These are phyloP conservation scores for Crucibulum laeve DNA, from an alignment of 768 basidiomycete species.

Conservation along the genomic window DNA sequence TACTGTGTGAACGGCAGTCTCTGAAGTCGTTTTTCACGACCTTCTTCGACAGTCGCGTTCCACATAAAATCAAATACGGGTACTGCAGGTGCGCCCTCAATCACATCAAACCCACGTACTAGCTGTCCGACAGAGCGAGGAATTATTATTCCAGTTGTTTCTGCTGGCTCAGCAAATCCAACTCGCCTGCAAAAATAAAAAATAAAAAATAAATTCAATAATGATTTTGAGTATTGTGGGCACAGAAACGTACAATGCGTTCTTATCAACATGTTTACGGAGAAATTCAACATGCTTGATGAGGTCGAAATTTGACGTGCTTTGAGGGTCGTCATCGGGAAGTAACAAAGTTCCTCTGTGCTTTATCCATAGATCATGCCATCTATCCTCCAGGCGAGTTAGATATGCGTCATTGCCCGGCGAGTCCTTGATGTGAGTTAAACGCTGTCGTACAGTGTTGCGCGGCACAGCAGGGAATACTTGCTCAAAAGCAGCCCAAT, in stretches of 20 bases:
- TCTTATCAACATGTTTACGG: slow-evolving; percentile 79
- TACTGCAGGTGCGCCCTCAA: slow-evolving; percentile 32
- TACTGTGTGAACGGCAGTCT: slow-evolving; percentile 49
- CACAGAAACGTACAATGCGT: slow-evolving; percentile 59
- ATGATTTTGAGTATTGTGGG: background rate
- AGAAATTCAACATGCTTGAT: slow-evolving; percentile 78
- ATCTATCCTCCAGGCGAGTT: slow-evolving; percentile 74
- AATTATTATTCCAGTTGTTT: slow-evolving; percentile 29
- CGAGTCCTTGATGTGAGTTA: slow-evolving; percentile 54
- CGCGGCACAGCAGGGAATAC: slow-evolving; percentile 76
- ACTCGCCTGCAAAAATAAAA: slow-evolving; percentile 45
- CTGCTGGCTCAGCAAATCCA: slow-evolving; percentile 47
- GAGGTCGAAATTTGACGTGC: slow-evolving; percentile 75
- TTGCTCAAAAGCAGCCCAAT: slow-evolving; percentile 71
- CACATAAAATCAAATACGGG: slow-evolving; percentile 74
- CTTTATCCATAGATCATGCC: slow-evolving; percentile 74
- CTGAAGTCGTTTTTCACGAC: slow-evolving; percentile 65
- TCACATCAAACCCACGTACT: slow-evolving; percentile 42
- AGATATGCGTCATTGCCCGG: slow-evolving; percentile 73
- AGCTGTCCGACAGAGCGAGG: slow-evolving; percentile 42
- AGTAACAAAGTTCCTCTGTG: slow-evolving; percentile 64
- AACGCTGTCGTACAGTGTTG: slow-evolving; percentile 67
- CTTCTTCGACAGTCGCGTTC: slow-evolving; percentile 67
- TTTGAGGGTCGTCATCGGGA: slow-evolving; percentile 66
- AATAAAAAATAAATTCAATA: slow-evolving; percentile 2